Evolutionary conservation across 2,329 filamentous ascomycete species (phyloP), one percentile per base, ranked within the genome.

Genomic region (Phialemonium atrogriseum): DNA sequence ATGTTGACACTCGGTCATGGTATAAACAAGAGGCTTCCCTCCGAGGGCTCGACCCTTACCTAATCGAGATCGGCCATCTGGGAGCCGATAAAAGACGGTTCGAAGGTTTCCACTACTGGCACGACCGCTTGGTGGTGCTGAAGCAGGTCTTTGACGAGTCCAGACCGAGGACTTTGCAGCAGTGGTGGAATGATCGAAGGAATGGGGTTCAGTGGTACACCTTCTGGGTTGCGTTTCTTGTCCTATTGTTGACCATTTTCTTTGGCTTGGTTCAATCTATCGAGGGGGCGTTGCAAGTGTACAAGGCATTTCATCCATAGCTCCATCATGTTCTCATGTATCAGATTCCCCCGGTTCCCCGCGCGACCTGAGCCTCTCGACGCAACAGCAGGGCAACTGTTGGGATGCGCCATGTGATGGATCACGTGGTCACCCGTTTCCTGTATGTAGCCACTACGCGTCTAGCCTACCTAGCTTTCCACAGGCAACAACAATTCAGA

Each of bases 161-260:
- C 5, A 36, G 48, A 28, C 51, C 59, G 7, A 42, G 41, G 17
- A 55, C 46, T 0, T 22, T 66, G 1, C 45, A 44, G 0, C 55
- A 64, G 27, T 64, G 55, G 57, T 67, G 63, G 62, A 43, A 54
- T 31, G 61, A 66, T 35, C 38, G 54, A 4, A 39, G 63, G 2
- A 59, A 61, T 18, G 49, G 55, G 1, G 53, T 57, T 0, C 61
- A 66, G 30, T 65, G 61, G 59, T 65, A 58, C 28, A 64, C 57
- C 1, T 61, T 66, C 30, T 68, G 63, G 63, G 50, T 66, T 4
- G 62, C 59, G 0, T 47, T 64, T 4, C n/a, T 61, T 5, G 31
- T 64, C 2, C 26, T 63, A 0, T 21, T 45, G 10, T 41, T 60
- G 14, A 62, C 54, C 0, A 43, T 56, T 5, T 45, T 60, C 29